Evolutionary conservation across 2,329 filamentous ascomycete genomes (phyloP).

Genomic region (Rhinocladiella similis): DNA sequence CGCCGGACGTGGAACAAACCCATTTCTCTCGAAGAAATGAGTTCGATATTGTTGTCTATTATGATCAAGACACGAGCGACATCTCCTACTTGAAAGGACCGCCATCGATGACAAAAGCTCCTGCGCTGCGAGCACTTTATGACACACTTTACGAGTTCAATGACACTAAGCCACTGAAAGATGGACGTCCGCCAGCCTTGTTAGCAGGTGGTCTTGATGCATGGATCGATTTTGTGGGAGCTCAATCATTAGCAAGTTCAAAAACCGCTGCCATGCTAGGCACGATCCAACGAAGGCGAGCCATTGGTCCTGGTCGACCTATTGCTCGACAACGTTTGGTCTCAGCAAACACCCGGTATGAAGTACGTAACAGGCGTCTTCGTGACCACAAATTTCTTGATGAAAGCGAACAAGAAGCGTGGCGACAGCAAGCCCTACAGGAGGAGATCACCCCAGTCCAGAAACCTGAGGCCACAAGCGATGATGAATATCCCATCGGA

Average conservation of each 20-base stretch:
- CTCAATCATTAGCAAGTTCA: conserved; percentile 61
- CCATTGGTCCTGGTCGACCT: conserved; percentile 41
- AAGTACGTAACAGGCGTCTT: conserved; percentile 57
- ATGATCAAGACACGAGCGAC: conserved; percentile 70
- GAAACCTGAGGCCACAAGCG: conserved; percentile 42
- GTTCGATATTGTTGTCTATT: conserved; percentile 87
- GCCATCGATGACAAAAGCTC: conserved; percentile 45
- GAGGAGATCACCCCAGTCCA: conserved; percentile 57
- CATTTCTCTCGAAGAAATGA: conserved; percentile 72
- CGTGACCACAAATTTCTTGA: conserved; percentile 71
- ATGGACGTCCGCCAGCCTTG: conserved; percentile 69
- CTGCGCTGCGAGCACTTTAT: conserved; percentile 69
- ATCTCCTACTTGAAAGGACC: conserved; percentile 56
- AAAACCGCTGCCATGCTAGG: conserved; percentile 54
- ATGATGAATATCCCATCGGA: conserved; percentile 44
- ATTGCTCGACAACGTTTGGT: conserved; percentile 54
- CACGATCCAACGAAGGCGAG: conserved; percentile 43
- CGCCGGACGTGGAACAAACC: conserved; percentile 62
- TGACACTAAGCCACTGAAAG: conserved; percentile 69
- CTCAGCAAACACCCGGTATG: conserved; percentile 52
- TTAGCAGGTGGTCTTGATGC: conserved; percentile 80
- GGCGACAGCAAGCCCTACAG: conserved; percentile 73
- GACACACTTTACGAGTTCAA: conserved; percentile 84
- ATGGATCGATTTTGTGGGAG: conserved; percentile 81
- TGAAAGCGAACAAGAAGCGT: conserved; percentile 75